phyloP scores from a whole-genome alignment of 1,284 basidiomycete species.

The Irpex sp. region DNA sequence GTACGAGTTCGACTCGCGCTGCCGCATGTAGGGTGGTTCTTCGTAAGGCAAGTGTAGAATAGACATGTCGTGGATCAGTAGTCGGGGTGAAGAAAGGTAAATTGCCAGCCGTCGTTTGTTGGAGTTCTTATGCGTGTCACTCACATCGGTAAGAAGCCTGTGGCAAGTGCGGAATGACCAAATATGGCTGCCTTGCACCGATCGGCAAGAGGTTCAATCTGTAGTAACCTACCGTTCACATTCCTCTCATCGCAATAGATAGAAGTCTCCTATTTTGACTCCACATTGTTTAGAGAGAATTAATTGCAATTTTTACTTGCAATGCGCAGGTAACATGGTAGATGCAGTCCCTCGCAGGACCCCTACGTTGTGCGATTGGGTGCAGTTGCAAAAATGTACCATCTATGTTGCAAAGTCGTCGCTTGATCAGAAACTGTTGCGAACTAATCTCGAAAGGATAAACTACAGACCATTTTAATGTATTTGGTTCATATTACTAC shows the following conservation, averaged over 20 bases:
- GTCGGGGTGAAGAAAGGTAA: neutral
- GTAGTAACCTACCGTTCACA: neutral
- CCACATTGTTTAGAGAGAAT: neutral
- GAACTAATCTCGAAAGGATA: too few relatives aligned
- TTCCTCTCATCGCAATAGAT: neutral
- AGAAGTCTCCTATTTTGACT: neutral
- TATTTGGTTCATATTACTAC: too few relatives aligned
- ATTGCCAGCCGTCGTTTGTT: neutral
- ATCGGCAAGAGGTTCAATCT: neutral
- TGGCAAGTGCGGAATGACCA: neutral
- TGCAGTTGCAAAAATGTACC: too few relatives aligned
- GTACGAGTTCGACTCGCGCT: constrained; percentile 4
- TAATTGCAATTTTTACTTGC: too few relatives aligned
- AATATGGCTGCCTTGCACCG: neutral
- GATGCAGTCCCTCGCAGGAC: too few relatives aligned
- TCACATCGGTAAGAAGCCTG: neutral
- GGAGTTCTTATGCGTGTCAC: constrained; percentile 5
- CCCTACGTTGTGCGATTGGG: too few relatives aligned
- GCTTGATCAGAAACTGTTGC: too few relatives aligned
- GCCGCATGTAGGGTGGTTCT: constrained; percentile 6
- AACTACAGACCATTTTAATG: too few relatives aligned
- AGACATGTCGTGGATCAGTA: constrained; percentile 9
- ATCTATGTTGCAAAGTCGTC: too few relatives aligned
- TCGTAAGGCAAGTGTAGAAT: constrained; percentile 12
- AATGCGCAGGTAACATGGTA: too few relatives aligned